These are phyloP conservation scores for Inonotus hispidus DNA, from an alignment of 1,284 basidiomycete genomes.

Conservation along the genomic window DNA sequence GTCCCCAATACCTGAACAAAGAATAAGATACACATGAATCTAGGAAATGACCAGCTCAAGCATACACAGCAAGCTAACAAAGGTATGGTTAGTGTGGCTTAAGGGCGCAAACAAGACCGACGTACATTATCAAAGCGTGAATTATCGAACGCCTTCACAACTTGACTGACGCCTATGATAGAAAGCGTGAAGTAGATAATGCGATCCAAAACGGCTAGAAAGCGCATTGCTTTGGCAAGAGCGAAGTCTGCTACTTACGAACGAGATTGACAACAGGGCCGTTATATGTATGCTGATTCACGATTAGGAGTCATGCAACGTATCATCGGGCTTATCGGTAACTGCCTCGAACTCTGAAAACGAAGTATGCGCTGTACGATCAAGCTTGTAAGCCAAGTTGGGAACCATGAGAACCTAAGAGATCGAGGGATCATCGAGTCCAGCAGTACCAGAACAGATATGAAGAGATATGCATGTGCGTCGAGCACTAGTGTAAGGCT, in stretches of 20 bases:
- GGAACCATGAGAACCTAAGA: neutral
- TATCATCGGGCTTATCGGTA: conserved; percentile 1
- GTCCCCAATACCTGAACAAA: conserved; percentile 52
- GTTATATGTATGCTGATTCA: conserved; percentile 1
- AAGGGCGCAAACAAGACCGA: conserved; percentile 14
- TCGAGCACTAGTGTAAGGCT: neutral
- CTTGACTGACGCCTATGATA: conserved; percentile 20
- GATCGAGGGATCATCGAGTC: neutral
- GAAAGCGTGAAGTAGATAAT: conserved; percentile 21
- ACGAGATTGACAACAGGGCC: neutral
- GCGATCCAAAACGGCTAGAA: conserved; percentile 15
- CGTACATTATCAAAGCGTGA: conserved; percentile 57
- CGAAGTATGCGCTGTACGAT: neutral
- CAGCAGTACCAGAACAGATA: neutral
- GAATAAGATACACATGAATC: conserved; percentile 11
- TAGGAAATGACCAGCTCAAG: conserved; percentile 1
- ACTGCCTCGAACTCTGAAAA: neutral
- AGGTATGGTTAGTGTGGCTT: conserved; percentile 12
- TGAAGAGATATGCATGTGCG: neutral
- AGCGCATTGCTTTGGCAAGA: neutral
- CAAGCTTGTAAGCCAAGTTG: neutral
- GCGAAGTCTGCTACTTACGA: neutral
- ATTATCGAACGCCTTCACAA: conserved; percentile 42
- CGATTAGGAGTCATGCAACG: neutral
- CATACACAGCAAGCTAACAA: conserved; percentile 48